These are phyloP conservation scores for Pichia sp. DNA, from an alignment of 1,139 yeast genomes.

Conservation along the genomic window DNA sequence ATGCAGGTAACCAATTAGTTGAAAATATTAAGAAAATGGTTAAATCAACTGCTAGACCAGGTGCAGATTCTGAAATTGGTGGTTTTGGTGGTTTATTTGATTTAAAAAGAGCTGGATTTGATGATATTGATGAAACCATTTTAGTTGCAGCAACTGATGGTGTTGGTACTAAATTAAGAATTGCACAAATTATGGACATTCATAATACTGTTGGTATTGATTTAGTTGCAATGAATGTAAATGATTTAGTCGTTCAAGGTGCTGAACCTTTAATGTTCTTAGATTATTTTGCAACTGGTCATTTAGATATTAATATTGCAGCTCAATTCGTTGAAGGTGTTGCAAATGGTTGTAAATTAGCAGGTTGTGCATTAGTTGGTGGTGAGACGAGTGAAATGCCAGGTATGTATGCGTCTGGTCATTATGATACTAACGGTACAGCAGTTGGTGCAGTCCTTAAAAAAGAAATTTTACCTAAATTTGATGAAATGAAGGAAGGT, in stretches of 20 bases:
- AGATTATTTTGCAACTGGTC: constrained; percentile 95
- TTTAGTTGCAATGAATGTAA: constrained; percentile 97
- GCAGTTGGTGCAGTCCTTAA: constrained; percentile 98
- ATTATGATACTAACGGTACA: constrained; percentile 97
- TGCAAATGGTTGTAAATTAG: constrained; percentile 89
- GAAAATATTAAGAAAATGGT: constrained; percentile 87
- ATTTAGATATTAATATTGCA: constrained; percentile 77
- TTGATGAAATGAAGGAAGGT: constrained; percentile 63
- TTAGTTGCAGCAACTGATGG: constrained; percentile 98
- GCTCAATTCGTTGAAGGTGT: constrained; percentile 91
- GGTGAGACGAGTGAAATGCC: constrained; percentile 99
- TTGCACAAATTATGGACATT: constrained; percentile 83
- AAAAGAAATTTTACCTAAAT: constrained; percentile 64
- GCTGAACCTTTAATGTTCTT: constrained; percentile 95
- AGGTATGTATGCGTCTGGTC: constrained; percentile 92
- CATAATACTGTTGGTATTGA: constrained; percentile 98
- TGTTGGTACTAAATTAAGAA: constrained; percentile 93
- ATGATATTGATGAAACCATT: constrained; percentile 61
- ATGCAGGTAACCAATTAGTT: constrained; percentile 84
- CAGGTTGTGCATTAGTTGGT: constrained; percentile 97
- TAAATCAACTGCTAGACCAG: constrained; percentile 90
- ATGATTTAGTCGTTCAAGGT: constrained; percentile 96
- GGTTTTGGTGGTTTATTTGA: constrained; percentile 98
- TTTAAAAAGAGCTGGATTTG: constrained; percentile 79
- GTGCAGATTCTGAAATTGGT: constrained; percentile 97